phyloP scores from a whole-genome alignment of 192 early-diverging fungal species.

The Oehlia diaphana region DNA sequence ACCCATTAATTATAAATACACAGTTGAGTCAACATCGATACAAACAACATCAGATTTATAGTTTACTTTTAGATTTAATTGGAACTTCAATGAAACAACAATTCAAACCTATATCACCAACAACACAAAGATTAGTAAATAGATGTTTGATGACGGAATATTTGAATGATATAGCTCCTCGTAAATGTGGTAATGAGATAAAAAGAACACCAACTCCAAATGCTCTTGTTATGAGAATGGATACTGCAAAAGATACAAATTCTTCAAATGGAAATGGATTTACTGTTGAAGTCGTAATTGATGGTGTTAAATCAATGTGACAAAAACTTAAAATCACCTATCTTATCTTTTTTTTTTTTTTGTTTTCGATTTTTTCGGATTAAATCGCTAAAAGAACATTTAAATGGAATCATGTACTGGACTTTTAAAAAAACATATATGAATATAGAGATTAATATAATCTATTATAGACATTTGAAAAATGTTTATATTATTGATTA shows the following conservation, averaged over 20 bases:
- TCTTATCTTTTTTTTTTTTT: too few relatives aligned
- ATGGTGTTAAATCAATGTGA: too few relatives aligned
- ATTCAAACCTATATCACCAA: conserved; percentile 42
- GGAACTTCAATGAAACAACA: conserved; percentile 23
- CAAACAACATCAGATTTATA: conserved; percentile 53
- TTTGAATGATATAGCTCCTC: conserved; percentile 10
- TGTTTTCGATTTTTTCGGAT: too few relatives aligned
- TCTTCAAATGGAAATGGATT: not conserved
- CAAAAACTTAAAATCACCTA: too few relatives aligned
- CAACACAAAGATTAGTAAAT: conserved; percentile 47
- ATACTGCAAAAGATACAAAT: not conserved
- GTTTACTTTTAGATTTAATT: conserved; percentile 41
- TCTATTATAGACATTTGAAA: too few relatives aligned
- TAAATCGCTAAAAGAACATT: too few relatives aligned
- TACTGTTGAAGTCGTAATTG: not conserved
- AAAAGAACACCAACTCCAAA: not conserved
- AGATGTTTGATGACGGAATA: conserved; percentile 39
- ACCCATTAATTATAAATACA: conserved; percentile 67
- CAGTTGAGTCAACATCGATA: conserved; percentile 44
- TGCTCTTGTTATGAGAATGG: not conserved
- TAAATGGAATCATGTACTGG: too few relatives aligned
- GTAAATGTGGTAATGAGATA: not conserved
- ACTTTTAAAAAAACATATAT: too few relatives aligned
- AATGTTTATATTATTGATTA: too few relatives aligned
- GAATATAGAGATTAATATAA: too few relatives aligned